phyloP scores from a whole-genome alignment of 805 yeast species.

The Candida parachauliodes region DNA sequence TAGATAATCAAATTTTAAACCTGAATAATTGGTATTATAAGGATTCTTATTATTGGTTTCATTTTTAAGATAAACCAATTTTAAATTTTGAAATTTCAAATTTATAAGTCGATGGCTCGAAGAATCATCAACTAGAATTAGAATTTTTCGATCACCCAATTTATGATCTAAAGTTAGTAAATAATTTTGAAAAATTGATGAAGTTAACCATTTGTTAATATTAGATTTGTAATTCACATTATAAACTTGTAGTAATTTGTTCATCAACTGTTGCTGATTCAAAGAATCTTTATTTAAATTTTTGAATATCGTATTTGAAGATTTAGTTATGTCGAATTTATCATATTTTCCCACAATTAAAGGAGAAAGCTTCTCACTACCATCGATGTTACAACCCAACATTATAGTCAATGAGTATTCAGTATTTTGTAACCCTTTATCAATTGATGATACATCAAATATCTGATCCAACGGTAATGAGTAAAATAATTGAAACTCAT shows the following conservation, averaged over 20 bases:
- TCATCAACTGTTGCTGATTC: slow-evolving; percentile 18
- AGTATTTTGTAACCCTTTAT: slow-evolving; percentile 39
- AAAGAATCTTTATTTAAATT: slow-evolving; percentile 10
- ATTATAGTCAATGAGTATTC: slow-evolving; percentile 50
- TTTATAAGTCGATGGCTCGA: slow-evolving; percentile 56
- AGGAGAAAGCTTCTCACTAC: slow-evolving; percentile 60
- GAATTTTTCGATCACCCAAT: slow-evolving; percentile 46
- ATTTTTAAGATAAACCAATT: slow-evolving; percentile 35
- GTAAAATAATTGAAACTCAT: slow-evolving; percentile 58
- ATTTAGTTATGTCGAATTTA: slow-evolving; percentile 31
- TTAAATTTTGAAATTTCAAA: slow-evolving; percentile 33
- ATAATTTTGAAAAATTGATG: slow-evolving; percentile 62
- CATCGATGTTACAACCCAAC: slow-evolving; percentile 62
- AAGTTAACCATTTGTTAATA: slow-evolving; percentile 60
- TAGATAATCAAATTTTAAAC: slow-evolving; percentile 49
- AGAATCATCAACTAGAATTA: slow-evolving; percentile 57
- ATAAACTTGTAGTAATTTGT: slow-evolving; percentile 48
- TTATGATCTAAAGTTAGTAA: slow-evolving; percentile 57
- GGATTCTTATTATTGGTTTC: slow-evolving; percentile 37
- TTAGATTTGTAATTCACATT: slow-evolving; percentile 57
- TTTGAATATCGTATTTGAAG: slow-evolving; percentile 20
- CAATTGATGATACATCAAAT: slow-evolving; percentile 42
- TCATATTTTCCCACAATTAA: slow-evolving; percentile 59
- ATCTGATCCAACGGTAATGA: slow-evolving; percentile 59
- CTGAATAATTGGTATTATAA: slow-evolving; percentile 32